phyloP scores from a whole-genome alignment of 805 yeast species.

The Yarrowia sp. region DNA sequence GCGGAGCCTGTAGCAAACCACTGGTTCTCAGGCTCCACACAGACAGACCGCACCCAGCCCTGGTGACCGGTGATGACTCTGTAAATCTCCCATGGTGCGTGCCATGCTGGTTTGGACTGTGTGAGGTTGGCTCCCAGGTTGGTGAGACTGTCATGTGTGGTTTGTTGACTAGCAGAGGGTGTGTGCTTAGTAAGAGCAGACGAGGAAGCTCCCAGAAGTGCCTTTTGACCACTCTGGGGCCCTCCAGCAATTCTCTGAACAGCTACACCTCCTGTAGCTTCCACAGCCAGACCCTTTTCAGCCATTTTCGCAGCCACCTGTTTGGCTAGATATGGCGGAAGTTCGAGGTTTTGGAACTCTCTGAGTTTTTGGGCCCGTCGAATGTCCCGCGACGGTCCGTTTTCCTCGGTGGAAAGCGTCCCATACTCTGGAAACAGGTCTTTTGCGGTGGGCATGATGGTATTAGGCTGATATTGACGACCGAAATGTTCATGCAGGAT shows the following conservation, averaged over 20 bases:
- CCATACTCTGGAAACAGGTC: slow-evolving; percentile 36
- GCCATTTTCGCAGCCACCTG: slow-evolving; percentile 39
- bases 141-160: slow-evolving; percentile 28
- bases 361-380: slow-evolving; percentile 33
- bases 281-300: slow-evolving; percentile 35
- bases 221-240: slow-evolving; percentile 13
- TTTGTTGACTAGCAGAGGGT: not conserved
- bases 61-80: slow-evolving; percentile 85
- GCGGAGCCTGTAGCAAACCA: slow-evolving; percentile 94
- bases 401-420: slow-evolving; percentile 22
- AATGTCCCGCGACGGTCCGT: slow-evolving; percentile 15
- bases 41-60: slow-evolving; percentile 89
- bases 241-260: slow-evolving; percentile 30
- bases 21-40: slow-evolving; percentile 83
- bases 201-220: slow-evolving; percentile 12
- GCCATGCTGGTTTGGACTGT: slow-evolving; percentile 52
- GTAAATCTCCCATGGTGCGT: slow-evolving; percentile 73
- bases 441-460: slow-evolving; percentile 13
- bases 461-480: slow-evolving; percentile 1
- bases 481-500: slow-evolving; percentile 20
- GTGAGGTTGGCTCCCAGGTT: slow-evolving; percentile 37
- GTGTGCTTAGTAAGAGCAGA: slow-evolving; percentile 21
- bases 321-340: slow-evolving; percentile 35
- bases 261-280: slow-evolving; percentile 30
- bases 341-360: slow-evolving; percentile 35